Base-by-base conservation (phyloP, 2,329 filamentous ascomycete genomes). In the Cercospora sp. region DNA sequence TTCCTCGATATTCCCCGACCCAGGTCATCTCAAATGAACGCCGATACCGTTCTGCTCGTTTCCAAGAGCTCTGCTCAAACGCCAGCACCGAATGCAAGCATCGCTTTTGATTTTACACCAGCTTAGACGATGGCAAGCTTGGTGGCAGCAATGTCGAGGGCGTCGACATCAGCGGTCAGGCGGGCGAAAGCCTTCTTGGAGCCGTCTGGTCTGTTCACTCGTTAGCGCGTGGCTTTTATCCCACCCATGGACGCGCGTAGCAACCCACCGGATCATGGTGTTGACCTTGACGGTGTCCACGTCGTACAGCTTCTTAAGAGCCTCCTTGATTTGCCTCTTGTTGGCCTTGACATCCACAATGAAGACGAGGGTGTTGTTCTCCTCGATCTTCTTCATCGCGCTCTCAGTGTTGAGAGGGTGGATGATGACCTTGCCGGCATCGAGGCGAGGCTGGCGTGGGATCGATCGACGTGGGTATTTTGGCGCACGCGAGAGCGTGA, bases 321-420 rank as follows among this genome's bases (percentile, higher is more conserved):
- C 92, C 79, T 89, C 87, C 89, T 97, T 97, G 87, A 99, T 99
- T 88, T 99, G 95, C 82, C 93, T 90, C 92, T 99, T 99, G 90
- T 99, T 99, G 84, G 94, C 90, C 91, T 96, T 96, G 74, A 75
- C 73, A 69, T 80, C 76, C 71, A 80, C 78, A 69, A 80, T 80
- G 74, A 80, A 80, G 71, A 80, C 79, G 63, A 99, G 90, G 76
- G 95, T 99, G 90, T 99, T 99, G 90, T 99, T 94, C 91, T 99
- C 95, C 89, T 99, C 95, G 78, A 99, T 97, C 91, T 97, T 97
- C 93, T 99, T 99, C 94, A 99, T 98, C 80, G 96, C 95, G 81
- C 91, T 95, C 91, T 99, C 95, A 71, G 95, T 99, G 91, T 99
- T 99, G 81, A 99, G 89, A 76, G 95, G 95, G 90, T 97, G 93